These are phyloP conservation scores for Marasmius fiardii DNA, from an alignment of 1,284 basidiomycete species.

Conservation along the genomic window DNA sequence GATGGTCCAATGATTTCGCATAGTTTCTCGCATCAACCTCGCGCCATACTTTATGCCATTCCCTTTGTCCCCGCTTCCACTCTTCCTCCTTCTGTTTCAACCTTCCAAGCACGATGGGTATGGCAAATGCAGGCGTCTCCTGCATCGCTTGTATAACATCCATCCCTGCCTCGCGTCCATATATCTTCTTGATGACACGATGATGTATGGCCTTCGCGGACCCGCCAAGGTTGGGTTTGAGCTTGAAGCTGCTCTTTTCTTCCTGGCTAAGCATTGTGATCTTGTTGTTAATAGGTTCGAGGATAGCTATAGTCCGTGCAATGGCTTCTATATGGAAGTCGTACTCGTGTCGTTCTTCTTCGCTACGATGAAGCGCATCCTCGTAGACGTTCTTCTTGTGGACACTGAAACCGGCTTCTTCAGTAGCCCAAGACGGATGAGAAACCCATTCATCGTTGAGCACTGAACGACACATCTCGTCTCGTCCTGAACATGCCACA, in stretches of 20 bases:
- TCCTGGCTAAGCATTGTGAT: constrained; percentile 81
- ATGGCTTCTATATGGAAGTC: constrained; percentile 99
- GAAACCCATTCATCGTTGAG: constrained; percentile 97
- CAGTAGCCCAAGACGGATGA: constrained; percentile 93
- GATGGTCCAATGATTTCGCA: constrained; percentile 91
- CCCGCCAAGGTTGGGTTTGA: constrained; percentile 90
- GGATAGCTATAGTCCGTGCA: constrained; percentile 84
- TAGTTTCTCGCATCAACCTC: constrained; percentile 96
- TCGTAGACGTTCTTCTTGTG: constrained; percentile 97
- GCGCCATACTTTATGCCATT: constrained; percentile 99
- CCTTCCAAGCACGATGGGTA: constrained; percentile 89
- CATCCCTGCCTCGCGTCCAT: constrained; percentile 83
- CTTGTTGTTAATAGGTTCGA: constrained; percentile 92
- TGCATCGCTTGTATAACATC: constrained; percentile 93
- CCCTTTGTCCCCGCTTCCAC: constrained; percentile 98
- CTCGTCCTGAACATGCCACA: constrained; percentile 89
- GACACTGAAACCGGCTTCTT: constrained; percentile 87
- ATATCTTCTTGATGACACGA: constrained; percentile 95
- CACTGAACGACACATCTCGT: constrained; percentile 96
- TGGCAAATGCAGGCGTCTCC: constrained; percentile 88
- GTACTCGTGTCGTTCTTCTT: constrained; percentile 98
- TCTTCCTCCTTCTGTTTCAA: constrained; percentile 98
- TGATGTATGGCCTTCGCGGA: constrained; percentile 92
- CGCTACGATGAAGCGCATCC: constrained; percentile 94
- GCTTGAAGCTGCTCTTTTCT: constrained; percentile 81